Percentiles rank a stretch among this genome's conserved stretches.
These are phyloP conservation scores for Talaromyces sp. DNA, from an alignment of 2,329 filamentous ascomycete genomes.

Conservation along the genomic window DNA sequence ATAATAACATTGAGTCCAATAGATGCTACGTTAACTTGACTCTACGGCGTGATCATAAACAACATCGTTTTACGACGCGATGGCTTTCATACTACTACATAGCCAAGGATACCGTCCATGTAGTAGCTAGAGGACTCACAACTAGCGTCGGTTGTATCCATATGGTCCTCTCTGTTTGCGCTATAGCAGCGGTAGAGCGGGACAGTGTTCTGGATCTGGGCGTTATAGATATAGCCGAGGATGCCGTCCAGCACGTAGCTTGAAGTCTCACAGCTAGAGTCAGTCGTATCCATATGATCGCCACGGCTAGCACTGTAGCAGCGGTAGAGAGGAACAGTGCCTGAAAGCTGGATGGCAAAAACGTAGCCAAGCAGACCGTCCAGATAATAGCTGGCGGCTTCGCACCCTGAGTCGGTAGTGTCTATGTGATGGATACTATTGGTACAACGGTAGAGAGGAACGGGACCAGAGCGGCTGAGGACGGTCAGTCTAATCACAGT, in stretches of 20 bases:
- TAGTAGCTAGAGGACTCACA: conserved; percentile 1
- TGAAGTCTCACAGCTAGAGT: conserved; percentile 1
- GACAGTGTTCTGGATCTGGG: not conserved
- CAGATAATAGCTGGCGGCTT: not conserved
- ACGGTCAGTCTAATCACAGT: conserved; percentile 9
- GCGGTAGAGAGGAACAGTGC: conserved; percentile 9
- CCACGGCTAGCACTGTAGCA: not conserved
- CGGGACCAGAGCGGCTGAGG: not conserved
- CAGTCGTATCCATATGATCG: conserved; percentile 8
- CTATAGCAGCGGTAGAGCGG: conserved; percentile 9
- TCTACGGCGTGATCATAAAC: not conserved
- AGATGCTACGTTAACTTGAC: no score
- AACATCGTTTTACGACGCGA: not conserved
- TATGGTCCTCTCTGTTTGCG: not conserved
- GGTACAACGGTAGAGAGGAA: conserved; percentile 10
- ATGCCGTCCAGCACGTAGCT: not conserved
- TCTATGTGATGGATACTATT: not conserved
- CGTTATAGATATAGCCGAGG: conserved; percentile 4
- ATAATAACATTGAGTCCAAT: no score
- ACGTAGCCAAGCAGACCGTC: conserved; percentile 6
- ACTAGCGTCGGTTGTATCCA: conserved; percentile 7
- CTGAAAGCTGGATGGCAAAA: not conserved
- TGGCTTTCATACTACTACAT: not conserved
- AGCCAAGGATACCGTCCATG: conserved; percentile 5
- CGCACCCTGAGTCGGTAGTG: not conserved